Evolutionary conservation across 2,329 filamentous ascomycete genomes (phyloP), one percentile per base, ranked within the genome.

Genomic region (Ophiostoma quercus): DNA sequence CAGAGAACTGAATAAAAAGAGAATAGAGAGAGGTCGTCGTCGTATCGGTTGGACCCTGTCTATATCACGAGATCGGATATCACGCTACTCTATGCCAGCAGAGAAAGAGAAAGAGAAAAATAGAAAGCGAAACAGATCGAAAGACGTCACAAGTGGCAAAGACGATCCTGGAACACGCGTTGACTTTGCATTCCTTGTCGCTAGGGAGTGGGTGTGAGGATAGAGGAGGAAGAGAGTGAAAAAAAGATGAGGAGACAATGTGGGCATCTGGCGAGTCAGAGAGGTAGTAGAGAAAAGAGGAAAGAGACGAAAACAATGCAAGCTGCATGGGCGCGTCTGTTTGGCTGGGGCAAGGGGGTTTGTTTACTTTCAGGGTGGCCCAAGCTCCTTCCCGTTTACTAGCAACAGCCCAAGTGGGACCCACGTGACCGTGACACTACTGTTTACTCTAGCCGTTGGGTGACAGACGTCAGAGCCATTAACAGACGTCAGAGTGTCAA

Each of bases 331-430:
- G 66, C 41, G 68, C 65, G 65, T 66, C 41, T 69, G 68, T 65
- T 70, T 69, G 71, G 71, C 57, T 68, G 43, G 34, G n/a, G 65
- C 12, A 41, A 43, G 14, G 22, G 47, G 68, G 72, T 72, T 74
- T 74, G 71, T 74, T 75, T 75, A 75, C 74, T 74, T 73, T 73
- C 65, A 68, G 8, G 34, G n/a, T 73, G 73, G 73, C 67, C 73
- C 69, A 69, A 74, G 73, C 73, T 74, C 69, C 71, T 68, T 66
- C 37, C 67, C 68, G 34, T 41, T 32, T 29, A n/a, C 66, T 47
- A 68, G 66, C 66, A 71, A 71, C 71, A 66, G 37, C 60, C 32
- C 19, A 47, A n/a, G 66, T 54, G 66, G 41, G 16, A 1, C 14
- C 11, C 66, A 67, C 43, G 65, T 66, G 65, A 66, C 22, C 19